These are phyloP conservation scores for Aristolochia californica DNA, from an alignment of 164 flowering plant genomes.

Conservation along the genomic window DNA sequence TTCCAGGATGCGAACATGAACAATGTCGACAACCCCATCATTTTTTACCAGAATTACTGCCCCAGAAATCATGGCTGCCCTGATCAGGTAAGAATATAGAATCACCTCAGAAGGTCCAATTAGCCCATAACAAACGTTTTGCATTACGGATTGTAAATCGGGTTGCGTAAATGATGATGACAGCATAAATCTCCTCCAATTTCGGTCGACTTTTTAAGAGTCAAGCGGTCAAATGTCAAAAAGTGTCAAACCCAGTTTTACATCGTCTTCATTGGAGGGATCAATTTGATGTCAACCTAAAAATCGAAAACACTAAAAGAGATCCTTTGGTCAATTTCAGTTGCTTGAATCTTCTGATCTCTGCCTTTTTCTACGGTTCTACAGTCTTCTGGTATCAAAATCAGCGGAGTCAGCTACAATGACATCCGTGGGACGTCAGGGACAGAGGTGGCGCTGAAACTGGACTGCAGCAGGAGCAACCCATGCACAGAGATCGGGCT, in stretches of 20 bases:
- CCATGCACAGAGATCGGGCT: conserved; percentile 21
- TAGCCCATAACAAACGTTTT: too few relatives aligned
- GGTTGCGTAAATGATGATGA: too few relatives aligned
- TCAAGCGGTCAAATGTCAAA: neutral
- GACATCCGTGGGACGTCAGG: conserved; percentile 20
- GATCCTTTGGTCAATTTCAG: too few relatives aligned
- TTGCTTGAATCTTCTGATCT: too few relatives aligned
- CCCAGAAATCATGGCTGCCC: conserved; percentile 19
- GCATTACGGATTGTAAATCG: too few relatives aligned
- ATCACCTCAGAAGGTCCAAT: too few relatives aligned
- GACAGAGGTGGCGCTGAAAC: conserved; percentile 17
- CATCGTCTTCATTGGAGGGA: neutral
- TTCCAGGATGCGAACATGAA: conserved; percentile 18
- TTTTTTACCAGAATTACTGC: conserved; percentile 27
- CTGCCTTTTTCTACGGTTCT: too few relatives aligned
- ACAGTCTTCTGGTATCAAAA: conserved; percentile 19
- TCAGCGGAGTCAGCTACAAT: conserved; percentile 15
- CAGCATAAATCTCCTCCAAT: too few relatives aligned
- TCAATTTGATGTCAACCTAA: too few relatives aligned
- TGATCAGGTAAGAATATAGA: conserved; percentile 21
- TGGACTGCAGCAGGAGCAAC: conserved; percentile 17
- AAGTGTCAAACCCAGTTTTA: neutral
- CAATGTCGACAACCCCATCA: conserved; percentile 20
- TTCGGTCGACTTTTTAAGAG: too few relatives aligned
- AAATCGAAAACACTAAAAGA: too few relatives aligned